Conservation (phyloP, 345 rosid genomes). For the Citrus medica region DNA sequence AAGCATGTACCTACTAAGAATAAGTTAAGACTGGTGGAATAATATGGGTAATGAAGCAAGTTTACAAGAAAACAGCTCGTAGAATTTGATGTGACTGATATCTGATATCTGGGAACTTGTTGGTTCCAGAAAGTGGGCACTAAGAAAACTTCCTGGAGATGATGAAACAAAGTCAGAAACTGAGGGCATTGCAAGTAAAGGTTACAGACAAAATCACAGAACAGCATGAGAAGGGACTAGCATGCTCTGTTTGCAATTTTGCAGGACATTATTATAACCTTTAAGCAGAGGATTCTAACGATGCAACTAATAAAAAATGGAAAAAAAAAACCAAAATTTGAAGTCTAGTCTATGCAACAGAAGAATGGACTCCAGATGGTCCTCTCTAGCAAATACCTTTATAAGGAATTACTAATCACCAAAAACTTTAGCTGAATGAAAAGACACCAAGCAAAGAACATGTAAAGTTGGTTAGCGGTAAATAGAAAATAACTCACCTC, state of each 20-base stretch:
- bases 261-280: neutral
- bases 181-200: neutral
- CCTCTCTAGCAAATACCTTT: neutral
- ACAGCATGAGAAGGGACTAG: neutral
- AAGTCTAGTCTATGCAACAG: neutral
- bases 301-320: too few species aligned
- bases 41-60: neutral
- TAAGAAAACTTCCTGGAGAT: neutral
- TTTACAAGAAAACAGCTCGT: neutral
- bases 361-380: neutral
- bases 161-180: conserved; percentile 1
- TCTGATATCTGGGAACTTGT: neutral
- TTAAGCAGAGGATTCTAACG: neutral
- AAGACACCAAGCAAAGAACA: neutral
- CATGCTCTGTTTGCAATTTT: neutral
- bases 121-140: neutral
- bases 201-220: neutral
- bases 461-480: neutral
- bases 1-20: neutral
- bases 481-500: conserved; percentile 1
- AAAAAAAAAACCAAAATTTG: neutral
- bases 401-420: neutral
- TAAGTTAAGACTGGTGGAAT: neutral
- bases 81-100: neutral
- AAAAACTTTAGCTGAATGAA: neutral